Evolutionary conservation across 768 basidiomycete species (phyloP), one percentile per base, ranked within the genome.

Genomic region (Rhizopogon vinicolor): DNA sequence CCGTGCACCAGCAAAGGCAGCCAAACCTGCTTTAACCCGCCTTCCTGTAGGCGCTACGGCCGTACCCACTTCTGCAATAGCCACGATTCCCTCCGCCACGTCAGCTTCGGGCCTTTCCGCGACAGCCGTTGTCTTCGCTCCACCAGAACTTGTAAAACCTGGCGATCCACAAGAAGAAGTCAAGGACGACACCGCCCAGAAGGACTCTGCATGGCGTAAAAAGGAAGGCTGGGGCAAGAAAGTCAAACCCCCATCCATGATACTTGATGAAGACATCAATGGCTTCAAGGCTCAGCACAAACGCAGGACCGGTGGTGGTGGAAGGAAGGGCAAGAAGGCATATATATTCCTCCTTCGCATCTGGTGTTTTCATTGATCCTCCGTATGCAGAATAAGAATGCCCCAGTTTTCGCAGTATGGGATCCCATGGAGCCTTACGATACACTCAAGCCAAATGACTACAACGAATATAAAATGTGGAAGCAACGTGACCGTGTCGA

Each of bases 241-340:
- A 67, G 85, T 93, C 65, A 92, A 92, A 63, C 91, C 92, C 14
- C 92, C 92, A 3, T 89, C 89, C 0, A 93, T 94, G 90, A 77
- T 93, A 19, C 80, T 94, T 9, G 91, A 93, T 57, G 92, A 93
- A 57, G 90, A 93, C 58, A 76, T 93, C 59, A 93, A 93, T 55
- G 91, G 91, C 1, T 94, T 87, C 70, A 87, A 83, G 63, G 63
- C 78, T 12, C 75, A 77, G 10, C 83, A 80, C 52, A 83, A 79
- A 56, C 83, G 76, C 59, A 77, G 78, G 58, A 76, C 71, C 14
- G 80, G 78, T 1, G 80, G 82, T 52, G 77, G 72, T 3, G 63
- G 68, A 5, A 79, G 75, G 67, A 80, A 75, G 55, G 74, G 79
- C 19, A 89, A 81, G 67, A 91, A 89, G 79, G 87, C 83, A 58